Base-by-base conservation (phyloP, 345 rosid genomes). In the Eucalyptus sideroxylon region DNA sequence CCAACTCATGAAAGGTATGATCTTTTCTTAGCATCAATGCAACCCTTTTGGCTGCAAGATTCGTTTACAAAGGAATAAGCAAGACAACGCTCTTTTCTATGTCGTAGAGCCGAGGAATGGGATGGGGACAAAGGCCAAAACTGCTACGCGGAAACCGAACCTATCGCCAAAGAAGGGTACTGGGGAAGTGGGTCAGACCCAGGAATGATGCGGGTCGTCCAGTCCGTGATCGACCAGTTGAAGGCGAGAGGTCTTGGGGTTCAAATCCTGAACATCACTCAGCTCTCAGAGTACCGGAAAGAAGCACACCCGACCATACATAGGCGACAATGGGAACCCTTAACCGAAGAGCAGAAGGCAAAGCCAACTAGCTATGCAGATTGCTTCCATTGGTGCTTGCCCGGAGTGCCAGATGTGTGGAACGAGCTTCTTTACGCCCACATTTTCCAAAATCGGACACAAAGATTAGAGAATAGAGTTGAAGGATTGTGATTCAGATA, bases 401-500 rank as follows among this genome's bases (percentile, higher is more conserved):
- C 99, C 47, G 99, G 99, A 49, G 96, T 95, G 15, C 97, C 98
- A 44, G 99, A 98, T 92, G 97, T 95, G 16, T 98, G 99, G 99
- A 98, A 98, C 87, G 94, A 95, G 90, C 94, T 98, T 37, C 95
- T 98, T 88, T 98, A 94, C 89, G 93, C 98, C 37, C 92, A 93
- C 55, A 93, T 96, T 87, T 88, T 91, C 60, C 72, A 87, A 1
- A 83, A 50, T 31, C 40, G 81, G 72, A 51, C 31, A 19, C 87
- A 89, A 37, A 88, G 47, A 90, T 80, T 60, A 14, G 81, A 87
- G 37, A 27, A 40, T 34, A 56, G 77, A 87, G 45, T 24, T 45
- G 80, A 87, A 37, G 83, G 83, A 77, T 77, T 37, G 47, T 77
- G 83, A 77, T 42, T 37, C 27, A 37, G 27, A 19, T 40, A 21